Base-by-base conservation (phyloP, 257 asterid species). In the Nicotiana tabacum region DNA sequence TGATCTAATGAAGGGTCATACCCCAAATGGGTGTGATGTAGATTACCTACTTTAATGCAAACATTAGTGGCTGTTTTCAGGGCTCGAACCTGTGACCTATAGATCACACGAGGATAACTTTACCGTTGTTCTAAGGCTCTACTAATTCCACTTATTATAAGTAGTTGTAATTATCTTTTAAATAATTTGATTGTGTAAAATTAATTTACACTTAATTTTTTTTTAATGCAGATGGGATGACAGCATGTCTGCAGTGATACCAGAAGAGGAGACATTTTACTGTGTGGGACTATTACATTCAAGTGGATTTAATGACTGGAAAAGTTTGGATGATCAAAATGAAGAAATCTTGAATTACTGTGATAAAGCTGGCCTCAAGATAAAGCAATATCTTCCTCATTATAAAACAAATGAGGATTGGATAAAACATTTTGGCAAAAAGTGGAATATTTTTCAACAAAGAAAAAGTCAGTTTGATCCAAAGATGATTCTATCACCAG, bases 381-480 rank as follows among this genome's bases (percentile, higher is more conserved):
- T 87, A 37, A 89, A 88, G 69, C 94, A 91, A 30, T 91, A 89
- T 84, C 90, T 89, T 51, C 94, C 94, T 4, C 86, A 89, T 80
- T 89, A 89, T 81, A 77, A 89, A 64, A 84, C 88, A 5, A 82
- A 55, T 77, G 67, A 83, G 53, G 92, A 88, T 77, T 91, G 94
- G 92, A 83, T 69, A 33, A 86, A 89, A 65, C 94, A 89, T 83
- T 88, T 83, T 84, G 92, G 94, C 4, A 33, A 77, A 21, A 89
- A 91, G 65, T 91, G 94, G 94, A 81, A 77, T 17, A 77, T n/a
- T 76, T 89, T 91, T 83, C 84, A 84, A 43, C 82, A 89, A 18
- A 82, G 86, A 21, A 91, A 89, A 69, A 81, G 16, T 60, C 64
- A 4, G 74, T 89, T 89, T 58, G 94, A 91, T 86, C 94, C 94